Evolutionary conservation across 2,329 filamentous ascomycete genomes (phyloP).

Genomic region (Fusarium humuli): DNA sequence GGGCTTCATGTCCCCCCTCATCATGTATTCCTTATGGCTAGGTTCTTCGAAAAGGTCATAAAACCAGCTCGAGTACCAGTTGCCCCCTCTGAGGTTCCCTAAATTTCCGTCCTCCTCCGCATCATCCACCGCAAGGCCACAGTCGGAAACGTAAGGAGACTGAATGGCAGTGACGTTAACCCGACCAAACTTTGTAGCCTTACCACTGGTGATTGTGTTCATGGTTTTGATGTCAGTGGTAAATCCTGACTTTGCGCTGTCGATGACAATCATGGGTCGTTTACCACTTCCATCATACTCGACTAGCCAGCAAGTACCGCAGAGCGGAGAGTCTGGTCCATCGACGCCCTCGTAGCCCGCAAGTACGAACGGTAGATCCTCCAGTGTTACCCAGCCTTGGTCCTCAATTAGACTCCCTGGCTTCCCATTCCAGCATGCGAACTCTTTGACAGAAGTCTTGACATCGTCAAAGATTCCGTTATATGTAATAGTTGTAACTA

Average conservation of each 20-base stretch:
- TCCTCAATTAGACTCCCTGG: not conserved
- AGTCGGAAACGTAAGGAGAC: not conserved
- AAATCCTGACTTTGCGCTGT: not conserved
- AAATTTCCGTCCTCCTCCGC: rapidly evolving
- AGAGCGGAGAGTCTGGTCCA: not conserved
- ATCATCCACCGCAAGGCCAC: rapidly evolving
- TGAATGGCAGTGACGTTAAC: rapidly evolving
- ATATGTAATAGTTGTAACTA: not conserved
- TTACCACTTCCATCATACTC: rapidly evolving
- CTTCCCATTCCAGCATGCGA: not conserved
- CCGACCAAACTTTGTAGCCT: not conserved
- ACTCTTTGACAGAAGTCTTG: not conserved
- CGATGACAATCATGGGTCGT: not conserved
- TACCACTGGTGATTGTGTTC: rapidly evolving
- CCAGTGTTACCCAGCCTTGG: not conserved
- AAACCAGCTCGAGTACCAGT: not conserved
- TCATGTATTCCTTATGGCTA: not conserved
- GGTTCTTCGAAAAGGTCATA: not conserved
- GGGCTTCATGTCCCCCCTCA: not conserved
- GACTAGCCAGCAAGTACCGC: not conserved
- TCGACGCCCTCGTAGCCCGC: not conserved
- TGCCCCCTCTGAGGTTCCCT: not conserved
- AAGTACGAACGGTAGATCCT: rapidly evolving
- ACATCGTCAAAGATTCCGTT: not conserved
- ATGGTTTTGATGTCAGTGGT: rapidly evolving